Evolutionary conservation across 192 early-diverging fungal genomes (phyloP), one percentile per base, ranked within the genome.

Genomic region (Paraglomus brasilianum): DNA sequence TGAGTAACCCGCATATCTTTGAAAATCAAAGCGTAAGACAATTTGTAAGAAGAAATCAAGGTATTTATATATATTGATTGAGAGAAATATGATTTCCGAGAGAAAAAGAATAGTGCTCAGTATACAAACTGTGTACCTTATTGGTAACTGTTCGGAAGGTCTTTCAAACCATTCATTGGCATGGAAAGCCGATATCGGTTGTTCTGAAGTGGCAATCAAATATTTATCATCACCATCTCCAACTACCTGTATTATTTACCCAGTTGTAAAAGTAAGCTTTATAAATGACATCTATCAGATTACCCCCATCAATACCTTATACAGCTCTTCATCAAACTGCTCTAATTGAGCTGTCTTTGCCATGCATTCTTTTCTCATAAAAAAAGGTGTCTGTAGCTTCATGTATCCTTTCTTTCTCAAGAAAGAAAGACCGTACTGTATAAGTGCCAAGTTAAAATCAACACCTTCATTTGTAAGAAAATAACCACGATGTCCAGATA

Each of bases 401-500:
- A 86, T 94, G 77, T 93, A 97, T 14, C 86, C 88, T 48, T 82
- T 79, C 66, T 81, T 85, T 52, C 82, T 87, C 58, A 99, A 82
- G 82, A 98, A 99, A 50, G 89, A 85, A 41, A 99, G 85, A 30
- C 97, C 97, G 73, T 98, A 99, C 75, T 90, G 93, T 75, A 99
- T 90, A 61, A 99, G 81, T 21, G 96, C 97, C 74, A 99, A 82
- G 80, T 97, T 97, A 68, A 99, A 82, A 72, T 98, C 95, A 30
- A 99, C 95, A 77, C 95, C 97, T 5, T 85, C 87, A 46, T 93
- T 93, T 8, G 90, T 94, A 66, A 99, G 83, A 80, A 99, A 99
- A 77, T 95, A 99, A n/a, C 94, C 97, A 69, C 97, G 95, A 83
- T 99, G 97, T 14, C 96, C 95, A 24, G 97, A 95, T 45, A 98